Evolutionary conservation across 306 rosid species (phyloP).

Genomic region (Luffa aegyptiaca): DNA sequence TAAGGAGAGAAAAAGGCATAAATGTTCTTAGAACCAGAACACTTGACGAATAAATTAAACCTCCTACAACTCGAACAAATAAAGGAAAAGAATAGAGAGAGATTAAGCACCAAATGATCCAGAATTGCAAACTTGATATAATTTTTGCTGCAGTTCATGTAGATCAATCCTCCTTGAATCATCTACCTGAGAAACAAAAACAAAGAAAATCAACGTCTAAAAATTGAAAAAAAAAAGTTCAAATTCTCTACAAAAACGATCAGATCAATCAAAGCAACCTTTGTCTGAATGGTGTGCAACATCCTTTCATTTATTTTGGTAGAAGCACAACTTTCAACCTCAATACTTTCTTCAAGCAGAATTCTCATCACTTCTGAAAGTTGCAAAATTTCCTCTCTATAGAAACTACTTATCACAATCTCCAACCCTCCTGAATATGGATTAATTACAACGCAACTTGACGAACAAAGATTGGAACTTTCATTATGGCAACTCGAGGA

Average conservation of each 20-base stretch:
- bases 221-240: neutral
- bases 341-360: slow-evolving; percentile 20
- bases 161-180: slow-evolving; percentile 17
- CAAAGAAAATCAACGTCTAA: neutral
- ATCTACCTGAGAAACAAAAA: slow-evolving; percentile 21
- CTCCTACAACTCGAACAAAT: neutral
- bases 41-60: neutral
- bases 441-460: neutral
- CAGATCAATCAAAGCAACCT: slow-evolving; percentile 15
- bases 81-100: neutral
- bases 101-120: neutral
- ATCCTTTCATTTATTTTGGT: slow-evolving; percentile 21
- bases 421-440: slow-evolving; percentile 20
- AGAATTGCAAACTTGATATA: slow-evolving; percentile 15
- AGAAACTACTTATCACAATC: slow-evolving; percentile 14
- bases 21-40: neutral
- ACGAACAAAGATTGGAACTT: neutral
- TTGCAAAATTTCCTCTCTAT: neutral
- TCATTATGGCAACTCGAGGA: neutral
- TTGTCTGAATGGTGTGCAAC: slow-evolving; percentile 23
- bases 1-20: neutral
- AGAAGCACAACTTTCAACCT: slow-evolving; percentile 14
- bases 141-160: slow-evolving; percentile 19
- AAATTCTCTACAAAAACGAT: neutral
- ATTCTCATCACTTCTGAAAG: slow-evolving; percentile 23